These are phyloP conservation scores for Colletotrichum limetticola DNA, from an alignment of 2,329 filamentous ascomycete species.

Conservation along the genomic window DNA sequence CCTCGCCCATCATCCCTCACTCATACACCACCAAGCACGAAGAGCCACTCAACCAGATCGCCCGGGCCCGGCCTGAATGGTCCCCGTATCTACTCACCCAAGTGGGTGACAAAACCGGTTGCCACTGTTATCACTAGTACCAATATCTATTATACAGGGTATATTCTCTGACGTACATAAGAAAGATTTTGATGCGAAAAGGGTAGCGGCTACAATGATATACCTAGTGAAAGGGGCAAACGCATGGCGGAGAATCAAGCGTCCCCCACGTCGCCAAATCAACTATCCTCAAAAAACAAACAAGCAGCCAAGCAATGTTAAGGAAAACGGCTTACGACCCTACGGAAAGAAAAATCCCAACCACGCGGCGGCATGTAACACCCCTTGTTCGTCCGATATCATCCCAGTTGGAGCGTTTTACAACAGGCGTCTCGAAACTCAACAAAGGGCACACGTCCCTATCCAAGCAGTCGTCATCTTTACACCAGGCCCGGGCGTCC, in stretches of 20 bases:
- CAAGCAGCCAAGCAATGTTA: not conserved
- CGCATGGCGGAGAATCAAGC: no score
- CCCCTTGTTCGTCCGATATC: not conserved
- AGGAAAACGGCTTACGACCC: not conserved
- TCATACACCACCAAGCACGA: not conserved
- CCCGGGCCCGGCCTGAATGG: not conserved
- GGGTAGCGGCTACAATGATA: no score
- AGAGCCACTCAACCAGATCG: not conserved
- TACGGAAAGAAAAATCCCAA: not conserved
- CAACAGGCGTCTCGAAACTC: conserved; percentile 15
- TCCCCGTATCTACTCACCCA: not conserved
- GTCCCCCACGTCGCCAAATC: no score
- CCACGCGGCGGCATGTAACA: not conserved
- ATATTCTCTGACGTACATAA: no score
- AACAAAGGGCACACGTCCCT: not conserved
- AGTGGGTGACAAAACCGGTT: no score
- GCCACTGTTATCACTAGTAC: no score
- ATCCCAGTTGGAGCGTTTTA: conserved; percentile 22
- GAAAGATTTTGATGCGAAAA: no score
- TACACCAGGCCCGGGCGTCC: not conserved
- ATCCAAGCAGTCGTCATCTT: not conserved
- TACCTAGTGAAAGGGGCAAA: no score
- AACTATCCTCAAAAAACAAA: no score
- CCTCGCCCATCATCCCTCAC: not conserved
- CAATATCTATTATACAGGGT: no score